phyloP scores from a whole-genome alignment of 805 yeast species.

The Schwanniomyces occidentalis region DNA sequence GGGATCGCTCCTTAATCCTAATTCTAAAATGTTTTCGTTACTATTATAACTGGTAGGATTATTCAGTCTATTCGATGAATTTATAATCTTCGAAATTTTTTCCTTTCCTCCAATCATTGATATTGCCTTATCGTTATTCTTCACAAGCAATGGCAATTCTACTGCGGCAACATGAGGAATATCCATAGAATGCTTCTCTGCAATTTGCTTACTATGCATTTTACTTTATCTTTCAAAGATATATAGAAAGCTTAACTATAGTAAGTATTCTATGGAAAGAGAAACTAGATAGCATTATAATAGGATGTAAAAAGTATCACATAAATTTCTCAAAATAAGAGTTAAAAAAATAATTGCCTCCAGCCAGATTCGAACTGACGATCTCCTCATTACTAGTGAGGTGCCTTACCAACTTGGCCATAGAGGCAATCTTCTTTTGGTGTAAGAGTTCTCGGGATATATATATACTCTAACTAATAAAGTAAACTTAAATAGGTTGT shows the following conservation, averaged over 20 bases:
- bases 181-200: constrained; percentile 62
- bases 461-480: too few relatives aligned
- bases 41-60: constrained; percentile 15
- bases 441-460: too few relatives aligned
- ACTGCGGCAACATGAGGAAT: constrained; percentile 73
- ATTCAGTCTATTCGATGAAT: constrained; percentile 26
- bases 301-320: neutral
- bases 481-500: too few relatives aligned
- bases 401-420: constrained; percentile 26
- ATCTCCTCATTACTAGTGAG: constrained; percentile 21
- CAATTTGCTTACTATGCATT: constrained; percentile 22
- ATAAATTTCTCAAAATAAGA: neutral
- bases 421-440: constrained; percentile 12
- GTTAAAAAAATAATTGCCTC: constrained; percentile 16
- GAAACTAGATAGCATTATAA: neutral
- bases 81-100: constrained; percentile 42
- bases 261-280: neutral
- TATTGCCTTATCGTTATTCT: constrained; percentile 62
- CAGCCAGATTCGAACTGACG: constrained; percentile 26
- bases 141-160: constrained; percentile 76
- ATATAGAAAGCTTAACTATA: neutral
- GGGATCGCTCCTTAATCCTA: constrained; percentile 41
- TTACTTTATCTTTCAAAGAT: neutral
- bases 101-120: constrained; percentile 66
- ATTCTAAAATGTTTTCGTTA: constrained; percentile 40